A percentile compares a stretch with the other conserved stretches of the same genome.
These are phyloP conservation scores for Xylogone sp. DNA, from an alignment of 2,329 filamentous ascomycete species.

Conservation along the genomic window DNA sequence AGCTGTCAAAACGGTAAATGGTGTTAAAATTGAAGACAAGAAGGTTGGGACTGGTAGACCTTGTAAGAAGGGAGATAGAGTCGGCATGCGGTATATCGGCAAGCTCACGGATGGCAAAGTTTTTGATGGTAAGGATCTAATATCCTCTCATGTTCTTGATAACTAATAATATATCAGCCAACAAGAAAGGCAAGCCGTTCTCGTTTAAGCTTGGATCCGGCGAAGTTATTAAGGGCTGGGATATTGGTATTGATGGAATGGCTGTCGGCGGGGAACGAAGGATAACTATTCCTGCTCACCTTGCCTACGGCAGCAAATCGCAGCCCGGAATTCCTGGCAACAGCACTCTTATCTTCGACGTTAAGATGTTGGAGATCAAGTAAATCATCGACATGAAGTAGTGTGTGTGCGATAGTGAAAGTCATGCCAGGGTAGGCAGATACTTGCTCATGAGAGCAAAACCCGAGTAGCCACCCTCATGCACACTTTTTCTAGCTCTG, in stretches of 20 bases:
- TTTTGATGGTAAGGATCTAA: conserved; percentile 74
- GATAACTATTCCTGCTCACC: conserved; percentile 79
- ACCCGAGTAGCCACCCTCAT: conserved; percentile 3
- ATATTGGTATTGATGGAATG: conserved; percentile 92
- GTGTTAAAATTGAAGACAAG: conserved; percentile 92
- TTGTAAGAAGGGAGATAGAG: conserved; percentile 85
- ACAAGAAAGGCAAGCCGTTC: conserved; percentile 99
- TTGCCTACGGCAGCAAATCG: conserved; percentile 84
- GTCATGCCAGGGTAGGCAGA: neutral
- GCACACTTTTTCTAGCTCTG: conserved; percentile 23
- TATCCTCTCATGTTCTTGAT: conserved; percentile 5
- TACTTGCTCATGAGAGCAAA: neutral
- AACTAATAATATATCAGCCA: conserved; percentile 53
- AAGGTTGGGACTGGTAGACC: conserved; percentile 81
- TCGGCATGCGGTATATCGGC: conserved; percentile 96
- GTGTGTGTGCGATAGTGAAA: neutral
- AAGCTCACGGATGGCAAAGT: conserved; percentile 93
- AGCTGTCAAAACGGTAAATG: conserved; percentile 72
- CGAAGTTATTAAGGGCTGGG: conserved; percentile 99
- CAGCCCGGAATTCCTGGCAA: conserved; percentile 85
- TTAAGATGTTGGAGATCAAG: conserved; percentile 82
- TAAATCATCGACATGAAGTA: no score
- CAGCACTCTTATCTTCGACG: conserved; percentile 88
- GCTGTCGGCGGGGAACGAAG: conserved; percentile 88
- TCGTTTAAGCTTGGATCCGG: conserved; percentile 90